A percentile compares a stretch with the other conserved stretches of the same genome.
phyloP scores from a whole-genome alignment of 352 stramenopile genomes.

The Globisporangium iwayamae region DNA sequence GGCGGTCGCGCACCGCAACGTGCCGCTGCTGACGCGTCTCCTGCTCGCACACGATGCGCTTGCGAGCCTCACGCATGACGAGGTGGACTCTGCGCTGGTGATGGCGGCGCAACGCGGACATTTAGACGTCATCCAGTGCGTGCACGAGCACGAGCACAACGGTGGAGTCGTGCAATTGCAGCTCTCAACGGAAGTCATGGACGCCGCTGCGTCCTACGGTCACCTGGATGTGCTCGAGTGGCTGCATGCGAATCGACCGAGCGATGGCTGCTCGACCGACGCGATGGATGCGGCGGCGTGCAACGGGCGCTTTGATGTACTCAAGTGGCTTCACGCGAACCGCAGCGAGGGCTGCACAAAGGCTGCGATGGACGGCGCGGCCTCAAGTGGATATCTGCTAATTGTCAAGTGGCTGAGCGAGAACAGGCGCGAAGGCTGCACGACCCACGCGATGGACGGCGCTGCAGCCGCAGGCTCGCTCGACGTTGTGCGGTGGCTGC shows the following conservation, averaged over 20 bases:
- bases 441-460: constrained; percentile 9
- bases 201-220: constrained; percentile 4
- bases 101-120: not conserved
- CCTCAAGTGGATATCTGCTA: not conserved
- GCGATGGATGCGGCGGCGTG: constrained; percentile 9
- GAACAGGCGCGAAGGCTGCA: constrained; percentile 6
- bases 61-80: not conserved
- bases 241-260: constrained; percentile 1
- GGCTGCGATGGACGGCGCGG: constrained; percentile 12
- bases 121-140: constrained; percentile 7
- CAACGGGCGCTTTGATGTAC: not conserved
- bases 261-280: constrained; percentile 4
- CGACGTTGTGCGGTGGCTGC: constrained; percentile 13
- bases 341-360: constrained; percentile 10
- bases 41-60: constrained; percentile 3
- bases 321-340: constrained; percentile 12
- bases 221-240: constrained; percentile 10
- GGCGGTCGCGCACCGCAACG: constrained; percentile 2
- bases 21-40: constrained; percentile 10
- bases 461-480: constrained; percentile 3
- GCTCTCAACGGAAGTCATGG: constrained; percentile 2
- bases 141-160: constrained; percentile 2
- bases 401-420: constrained; percentile 17
- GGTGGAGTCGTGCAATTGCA: not conserved
- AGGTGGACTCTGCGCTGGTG: constrained; percentile 2